Base-by-base conservation (phyloP, 108 stramenopile genomes). In the Hondaea fermentalgiana region DNA sequence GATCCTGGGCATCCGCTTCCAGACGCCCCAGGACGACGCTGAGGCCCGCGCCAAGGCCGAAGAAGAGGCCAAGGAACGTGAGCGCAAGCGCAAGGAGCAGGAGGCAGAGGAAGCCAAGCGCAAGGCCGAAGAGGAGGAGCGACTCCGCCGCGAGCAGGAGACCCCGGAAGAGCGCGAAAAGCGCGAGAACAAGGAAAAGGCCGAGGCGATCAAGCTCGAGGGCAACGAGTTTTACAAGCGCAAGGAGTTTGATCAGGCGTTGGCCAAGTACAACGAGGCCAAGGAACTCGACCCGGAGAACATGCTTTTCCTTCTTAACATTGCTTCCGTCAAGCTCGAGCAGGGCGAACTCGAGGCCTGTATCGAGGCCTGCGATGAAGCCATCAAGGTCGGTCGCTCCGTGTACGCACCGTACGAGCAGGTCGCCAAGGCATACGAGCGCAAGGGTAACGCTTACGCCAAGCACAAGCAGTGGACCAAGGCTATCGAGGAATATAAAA, bases 181-280 rank as follows among this genome's bases (percentile, higher is more conserved):
- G 91, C 96, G 93, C 89, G 95, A 97, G 89, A 92, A 92, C 59
- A 94, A 96, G 92, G 93, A 93, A 91, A 93, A 87, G 42, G 96
- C 97, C 21, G 87, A 90, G 43, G 92, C 92, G 89, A 93, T 93
- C 88, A 99, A 99, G 93, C 93, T 96, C 51, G 92, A 92, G 47
- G 99, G 98, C 10, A 99, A 99, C 90, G 94, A 92, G 19, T 89
- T 96, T 3, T 99, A 98, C 97, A 98, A 98, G 91, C 60, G 88
- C 28, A 96, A 97, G 91, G 94, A 98, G 64, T 98, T 99, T 88
- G 96, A 96, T 16, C 97, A 97, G 72, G 99, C 99, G 29, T 60
- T 99, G 55, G 96, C 95, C n/a, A 94, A 95, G 16, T 99, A 99
- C 91, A 96, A 98, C 72, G 97, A 97, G 92, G 99, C 99, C n/a